A percentile compares a stretch with the other conserved stretches of the same genome.
These are phyloP conservation scores for Talaromyces sp. DNA, from an alignment of 2,329 filamentous ascomycete species.

Conservation along the genomic window DNA sequence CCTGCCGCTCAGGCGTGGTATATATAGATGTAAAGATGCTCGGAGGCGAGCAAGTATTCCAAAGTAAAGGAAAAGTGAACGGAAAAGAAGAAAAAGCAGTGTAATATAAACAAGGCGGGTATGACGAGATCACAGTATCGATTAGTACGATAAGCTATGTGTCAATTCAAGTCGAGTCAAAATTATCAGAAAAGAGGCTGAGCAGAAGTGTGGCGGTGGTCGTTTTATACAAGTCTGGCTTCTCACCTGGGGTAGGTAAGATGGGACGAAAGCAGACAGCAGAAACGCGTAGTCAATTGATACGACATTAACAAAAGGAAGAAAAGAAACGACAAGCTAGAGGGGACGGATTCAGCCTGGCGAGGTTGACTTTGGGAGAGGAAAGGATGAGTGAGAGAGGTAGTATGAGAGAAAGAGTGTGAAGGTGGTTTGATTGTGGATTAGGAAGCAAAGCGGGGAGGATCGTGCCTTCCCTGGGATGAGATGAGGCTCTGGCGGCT, in stretches of 20 bases:
- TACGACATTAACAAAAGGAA: not conserved
- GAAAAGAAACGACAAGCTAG: not conserved
- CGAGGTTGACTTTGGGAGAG: not conserved
- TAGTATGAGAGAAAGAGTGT: not conserved
- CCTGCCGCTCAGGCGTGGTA: not conserved
- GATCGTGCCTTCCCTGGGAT: not conserved
- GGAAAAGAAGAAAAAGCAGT: not conserved
- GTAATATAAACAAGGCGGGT: not conserved
- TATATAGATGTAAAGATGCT: not conserved
- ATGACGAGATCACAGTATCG: not conserved
- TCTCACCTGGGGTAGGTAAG: not conserved
- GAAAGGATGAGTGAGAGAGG: not conserved
- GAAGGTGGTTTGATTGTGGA: not conserved
- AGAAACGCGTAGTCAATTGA: conserved; percentile 3
- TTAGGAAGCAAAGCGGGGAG: not conserved
- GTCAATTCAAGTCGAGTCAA: not conserved
- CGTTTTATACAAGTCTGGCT: conserved; percentile 2
- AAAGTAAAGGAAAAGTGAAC: not conserved
- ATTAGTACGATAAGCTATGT: not conserved
- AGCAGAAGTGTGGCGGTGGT: conserved; percentile 11
- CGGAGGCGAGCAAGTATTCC: not conserved
- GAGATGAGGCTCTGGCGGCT: conserved; percentile 10
- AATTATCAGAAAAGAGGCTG: conserved; percentile 1
- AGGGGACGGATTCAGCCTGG: not conserved
- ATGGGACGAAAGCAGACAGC: not conserved